Conservation (phyloP, 2,329 filamentous ascomycete genomes). For the Sporothrix brunneoviolacea region DNA sequence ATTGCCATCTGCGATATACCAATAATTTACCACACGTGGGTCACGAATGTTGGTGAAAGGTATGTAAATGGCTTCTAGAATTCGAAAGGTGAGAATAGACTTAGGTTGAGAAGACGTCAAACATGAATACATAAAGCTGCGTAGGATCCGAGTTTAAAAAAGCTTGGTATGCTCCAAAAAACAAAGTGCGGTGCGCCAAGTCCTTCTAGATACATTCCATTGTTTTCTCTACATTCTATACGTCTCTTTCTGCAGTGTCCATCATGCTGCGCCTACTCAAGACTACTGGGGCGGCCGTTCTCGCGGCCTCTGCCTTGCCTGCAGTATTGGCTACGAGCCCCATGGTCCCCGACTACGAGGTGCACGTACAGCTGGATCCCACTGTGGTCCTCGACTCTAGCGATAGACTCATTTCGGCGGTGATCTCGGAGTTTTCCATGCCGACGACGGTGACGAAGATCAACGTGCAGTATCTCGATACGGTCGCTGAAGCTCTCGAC, state of each 20-base stretch:
- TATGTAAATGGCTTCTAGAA: background rate
- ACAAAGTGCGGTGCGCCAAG: no score
- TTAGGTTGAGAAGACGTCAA: no score
- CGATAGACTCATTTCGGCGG: slow-evolving; percentile 24
- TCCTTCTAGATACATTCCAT: no score
- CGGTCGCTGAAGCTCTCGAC: slow-evolving; percentile 25
- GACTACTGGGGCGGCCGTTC: background rate
- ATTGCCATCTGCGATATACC: background rate
- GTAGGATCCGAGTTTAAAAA: no score
- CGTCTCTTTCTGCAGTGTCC: no score
- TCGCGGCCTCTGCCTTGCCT: background rate
- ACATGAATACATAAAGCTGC: no score
- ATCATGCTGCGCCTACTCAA: no score
- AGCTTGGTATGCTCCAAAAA: no score
- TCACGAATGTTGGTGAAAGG: background rate
- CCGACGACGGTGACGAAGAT: slow-evolving; percentile 27
- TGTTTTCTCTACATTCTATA: no score
- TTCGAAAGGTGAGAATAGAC: no score
- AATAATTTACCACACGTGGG: background rate
- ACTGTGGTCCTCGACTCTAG: slow-evolving; percentile 25
- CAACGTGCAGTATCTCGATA: slow-evolving; percentile 34
- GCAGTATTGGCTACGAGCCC: background rate
- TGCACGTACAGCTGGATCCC: slow-evolving; percentile 29
- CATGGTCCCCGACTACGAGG: slow-evolving; percentile 29
- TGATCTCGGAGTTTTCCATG: slow-evolving; percentile 27